Base-by-base conservation (phyloP, 331 rosid species). In the Telfairia occidentalis region DNA sequence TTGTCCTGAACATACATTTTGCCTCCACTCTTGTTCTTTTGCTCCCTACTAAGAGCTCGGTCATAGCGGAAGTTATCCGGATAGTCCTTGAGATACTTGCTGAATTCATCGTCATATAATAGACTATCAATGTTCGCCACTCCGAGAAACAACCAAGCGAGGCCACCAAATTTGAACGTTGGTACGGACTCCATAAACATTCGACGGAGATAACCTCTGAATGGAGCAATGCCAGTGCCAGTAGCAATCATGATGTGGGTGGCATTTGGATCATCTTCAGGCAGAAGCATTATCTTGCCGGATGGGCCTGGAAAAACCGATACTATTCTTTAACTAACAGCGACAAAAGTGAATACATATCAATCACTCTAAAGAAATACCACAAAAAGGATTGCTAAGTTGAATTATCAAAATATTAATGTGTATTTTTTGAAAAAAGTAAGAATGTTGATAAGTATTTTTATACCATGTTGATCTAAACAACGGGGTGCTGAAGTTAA, bases 1-100 rank as follows among this genome's bases (percentile, higher is more conserved):
- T 95, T 95, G 60, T 95, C 98, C 80, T 95, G 98, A 64, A 95
- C 98, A 67, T 95, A 95, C 97, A 95, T 90, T 85, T 95, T 95
- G 42, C 98, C 98, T 1, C 98, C 96, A 21, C 23, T 88, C 85
- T 72, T 90, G 82, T 86, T 95, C 83, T 86, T 90, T 58, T 95
- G 92, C 89, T 91, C 97, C 78, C 98, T 81, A 73, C 98, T 95
- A 50, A 95, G 97, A 32, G 96, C 98, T 26, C 64, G 77, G 42
- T 91, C 85, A 0, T 77, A 95, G 64, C 97, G 92, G 86, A 95
- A 91, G 84, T 91, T 91, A 61, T 85, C 80, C 0, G 97, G 97
- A 65, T 90, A 81, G 84, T 91, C 93, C 79, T 87, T 88, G 1
- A 90, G 93, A 87, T 92, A 91, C 83, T 90, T 91, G 71, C 80